Base-by-base conservation (phyloP, 805 yeast genomes). In the Saccharomycopsis schoenii region DNA sequence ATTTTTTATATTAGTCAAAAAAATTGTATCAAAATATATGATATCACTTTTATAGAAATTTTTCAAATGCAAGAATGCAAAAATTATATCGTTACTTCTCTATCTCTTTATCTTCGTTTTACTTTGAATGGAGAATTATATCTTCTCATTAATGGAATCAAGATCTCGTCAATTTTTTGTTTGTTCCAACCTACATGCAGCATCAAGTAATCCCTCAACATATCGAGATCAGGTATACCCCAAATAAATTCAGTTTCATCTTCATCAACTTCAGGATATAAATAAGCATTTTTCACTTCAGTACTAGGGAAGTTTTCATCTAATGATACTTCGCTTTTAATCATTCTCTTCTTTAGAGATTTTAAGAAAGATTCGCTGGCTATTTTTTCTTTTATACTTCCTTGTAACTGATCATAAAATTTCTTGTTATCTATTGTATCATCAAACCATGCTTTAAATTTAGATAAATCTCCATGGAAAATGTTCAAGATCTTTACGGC, bases 401-500 rank as follows among this genome's bases (percentile, higher is more conserved):
- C 39, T n/a, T 57, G 36, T 39, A 19, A 10, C 39, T 21, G 29
- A 19, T 68, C 66, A 34, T 73, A 79, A 76, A 77, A 81, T 68
- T 40, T 68, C 10, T 68, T 64, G 47, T 43, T 37, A 29, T 54
- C 54, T 3, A 56, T 39, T 1, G 71, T 70, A 47, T 24, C 25
- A 21, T 47, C 25, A 25, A 47, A 47, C 83, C 84, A 70, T 54
- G 75, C 68, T 61, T 73, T 69, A 41, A 77, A 76, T 19, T 62
- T 62, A 0, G 64, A 67, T 39, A 83, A 70, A 29, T 71, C 69
- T 1, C 81, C 83, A 47, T 17, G 12, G 73, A 93, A 94, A 67
- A 92, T 96, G 0, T 96, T 96, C 41, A 94, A 68, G 19, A 94
- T 81, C 71, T 94, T 97, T 83, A 90, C 83, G 0, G 96, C 94